phyloP scores from a whole-genome alignment of 345 rosid species.

The Clausena lansium region DNA sequence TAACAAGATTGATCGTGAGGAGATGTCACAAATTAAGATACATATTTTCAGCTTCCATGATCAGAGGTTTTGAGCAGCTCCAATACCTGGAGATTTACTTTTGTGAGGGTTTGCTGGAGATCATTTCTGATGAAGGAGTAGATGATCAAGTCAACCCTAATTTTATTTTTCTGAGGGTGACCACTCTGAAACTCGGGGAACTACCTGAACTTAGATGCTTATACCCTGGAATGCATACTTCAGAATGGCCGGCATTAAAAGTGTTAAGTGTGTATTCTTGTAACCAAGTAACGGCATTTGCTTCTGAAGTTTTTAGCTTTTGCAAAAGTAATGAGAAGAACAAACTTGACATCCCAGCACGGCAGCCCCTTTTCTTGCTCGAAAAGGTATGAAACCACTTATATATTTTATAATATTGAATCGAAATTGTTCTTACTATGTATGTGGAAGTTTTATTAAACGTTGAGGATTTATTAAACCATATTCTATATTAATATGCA shows the following conservation, averaged over 20 bases:
- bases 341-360: too few species aligned
- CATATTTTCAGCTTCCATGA: background rate
- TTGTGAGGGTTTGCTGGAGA: background rate
- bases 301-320: too few species aligned
- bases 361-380: background rate
- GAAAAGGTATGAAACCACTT: background rate
- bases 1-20: background rate
- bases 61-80: background rate
- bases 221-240: conserved; percentile 17
- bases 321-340: too few species aligned
- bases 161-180: conserved; percentile 22
- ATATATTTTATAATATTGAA: too few species aligned
- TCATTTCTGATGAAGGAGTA: conserved; percentile 13
- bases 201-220: conserved; percentile 17
- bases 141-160: background rate
- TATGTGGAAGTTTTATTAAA: too few species aligned
- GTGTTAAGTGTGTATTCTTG: background rate
- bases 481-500: too few species aligned
- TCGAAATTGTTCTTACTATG: too few species aligned
- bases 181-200: background rate
- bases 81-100: background rate
- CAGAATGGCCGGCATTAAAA: conserved; percentile 22
- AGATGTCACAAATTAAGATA: background rate
- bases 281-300: background rate
- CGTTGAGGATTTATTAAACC: too few species aligned